phyloP scores from a whole-genome alignment of 768 basidiomycete species.

The Inosperma sp. region DNA sequence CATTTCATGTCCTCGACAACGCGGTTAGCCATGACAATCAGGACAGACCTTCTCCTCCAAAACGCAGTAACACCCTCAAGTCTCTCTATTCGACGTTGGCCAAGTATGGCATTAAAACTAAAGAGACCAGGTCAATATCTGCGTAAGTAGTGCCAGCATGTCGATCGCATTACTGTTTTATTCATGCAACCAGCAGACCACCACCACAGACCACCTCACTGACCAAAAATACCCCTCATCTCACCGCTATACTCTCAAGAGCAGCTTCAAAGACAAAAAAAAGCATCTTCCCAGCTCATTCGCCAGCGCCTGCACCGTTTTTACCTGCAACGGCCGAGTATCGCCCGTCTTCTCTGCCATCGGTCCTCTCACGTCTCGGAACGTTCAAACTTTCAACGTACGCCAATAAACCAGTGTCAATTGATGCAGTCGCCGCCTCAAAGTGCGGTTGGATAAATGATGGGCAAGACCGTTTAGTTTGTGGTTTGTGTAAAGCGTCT shows the following conservation, averaged over 20 bases:
- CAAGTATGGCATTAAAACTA: slow-evolving; percentile 68
- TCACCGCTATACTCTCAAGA: slow-evolving; percentile 67
- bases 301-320: slow-evolving; percentile 28
- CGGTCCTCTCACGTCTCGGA: slow-evolving; percentile 66
- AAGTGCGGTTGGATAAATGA: slow-evolving; percentile 84
- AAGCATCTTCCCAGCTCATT: slow-evolving; percentile 35
- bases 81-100: slow-evolving; percentile 75
- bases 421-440: slow-evolving; percentile 76
- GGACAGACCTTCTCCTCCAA: slow-evolving; percentile 45
- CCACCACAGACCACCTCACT: slow-evolving; percentile 15
- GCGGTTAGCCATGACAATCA: slow-evolving; percentile 42
- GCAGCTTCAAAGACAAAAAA: slow-evolving; percentile 54
- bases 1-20: slow-evolving; percentile 64
- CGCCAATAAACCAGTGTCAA: slow-evolving; percentile 65
- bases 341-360: slow-evolving; percentile 70
- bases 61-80: slow-evolving; percentile 46
- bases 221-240: slow-evolving; percentile 61
- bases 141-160: not conserved
- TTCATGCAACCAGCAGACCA: no score
- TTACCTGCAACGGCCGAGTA: slow-evolving; percentile 53
- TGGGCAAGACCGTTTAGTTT: slow-evolving; percentile 73
- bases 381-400: slow-evolving; percentile 81
- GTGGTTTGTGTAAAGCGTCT: slow-evolving; percentile 63
- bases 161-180: no score
- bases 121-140: slow-evolving; percentile 31